phyloP scores from a whole-genome alignment of 2,329 filamentous ascomycete species.

The Dothidotthia symphoricarpi region DNA sequence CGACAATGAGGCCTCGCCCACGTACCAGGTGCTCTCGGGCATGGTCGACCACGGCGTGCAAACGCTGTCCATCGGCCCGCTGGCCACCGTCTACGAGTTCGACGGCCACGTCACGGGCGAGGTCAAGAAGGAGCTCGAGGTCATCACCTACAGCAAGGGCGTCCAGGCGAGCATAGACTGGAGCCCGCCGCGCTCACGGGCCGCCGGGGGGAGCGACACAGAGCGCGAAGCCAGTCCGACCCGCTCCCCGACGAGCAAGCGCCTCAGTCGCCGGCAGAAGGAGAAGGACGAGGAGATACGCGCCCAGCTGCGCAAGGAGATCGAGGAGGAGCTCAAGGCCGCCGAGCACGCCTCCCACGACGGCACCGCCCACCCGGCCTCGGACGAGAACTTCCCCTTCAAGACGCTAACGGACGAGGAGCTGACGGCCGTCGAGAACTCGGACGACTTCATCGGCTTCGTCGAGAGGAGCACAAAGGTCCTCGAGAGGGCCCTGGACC shows the following conservation, averaged over 20 bases:
- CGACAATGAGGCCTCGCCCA: slow-evolving; percentile 51
- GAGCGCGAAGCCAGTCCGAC: slow-evolving; percentile 62
- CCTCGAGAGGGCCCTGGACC: slow-evolving; percentile 89
- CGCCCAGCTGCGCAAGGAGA: slow-evolving; percentile 78
- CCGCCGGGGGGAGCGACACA: slow-evolving; percentile 54
- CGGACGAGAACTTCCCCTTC: slow-evolving; percentile 65
- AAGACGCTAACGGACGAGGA: slow-evolving; percentile 81
- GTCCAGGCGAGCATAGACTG: slow-evolving; percentile 86
- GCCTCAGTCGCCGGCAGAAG: slow-evolving; percentile 73
- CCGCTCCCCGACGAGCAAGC: slow-evolving; percentile 61
- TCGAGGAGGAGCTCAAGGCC: slow-evolving; percentile 85
- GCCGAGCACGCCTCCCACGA: slow-evolving; percentile 51
- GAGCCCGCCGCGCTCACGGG: slow-evolving; percentile 54
- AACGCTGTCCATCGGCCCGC: slow-evolving; percentile 69
- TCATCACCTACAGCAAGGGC: slow-evolving; percentile 95
- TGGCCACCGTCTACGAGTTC: slow-evolving; percentile 78
- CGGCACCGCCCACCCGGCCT: slow-evolving; percentile 46
- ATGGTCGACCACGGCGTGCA: slow-evolving; percentile 55
- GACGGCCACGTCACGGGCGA: slow-evolving; percentile 72
- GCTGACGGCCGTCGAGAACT: slow-evolving; percentile 83
- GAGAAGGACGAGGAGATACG: slow-evolving; percentile 87
- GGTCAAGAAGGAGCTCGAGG: slow-evolving; percentile 63
- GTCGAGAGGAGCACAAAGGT: slow-evolving; percentile 95
- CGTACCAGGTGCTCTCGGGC: slow-evolving; percentile 15
- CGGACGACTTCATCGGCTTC: slow-evolving; percentile 91